A percentile compares a stretch with the other conserved stretches of the same genome.
These are phyloP conservation scores for Sporopachydermia quercuum DNA, from an alignment of 805 yeast genomes.

Conservation along the genomic window DNA sequence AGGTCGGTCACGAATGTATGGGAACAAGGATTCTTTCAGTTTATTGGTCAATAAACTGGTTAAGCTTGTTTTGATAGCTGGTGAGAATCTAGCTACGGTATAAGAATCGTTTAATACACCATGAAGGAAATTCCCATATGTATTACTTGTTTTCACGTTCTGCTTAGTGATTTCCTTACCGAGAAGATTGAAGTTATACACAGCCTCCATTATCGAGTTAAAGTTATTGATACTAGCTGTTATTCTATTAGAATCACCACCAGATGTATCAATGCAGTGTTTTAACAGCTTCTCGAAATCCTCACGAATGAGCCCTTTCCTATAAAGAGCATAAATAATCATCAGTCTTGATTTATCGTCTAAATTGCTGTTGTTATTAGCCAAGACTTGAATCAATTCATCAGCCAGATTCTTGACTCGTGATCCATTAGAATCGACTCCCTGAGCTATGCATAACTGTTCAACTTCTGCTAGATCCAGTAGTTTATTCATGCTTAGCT, in stretches of 20 bases:
- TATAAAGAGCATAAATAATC: slow-evolving; percentile 56
- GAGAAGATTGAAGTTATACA: slow-evolving; percentile 40
- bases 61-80: slow-evolving; percentile 49
- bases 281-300: slow-evolving; percentile 60
- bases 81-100: slow-evolving; percentile 58
- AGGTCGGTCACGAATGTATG: slow-evolving; percentile 66
- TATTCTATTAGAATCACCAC: too few species aligned
- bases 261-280: slow-evolving; percentile 31
- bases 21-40: slow-evolving; percentile 47
- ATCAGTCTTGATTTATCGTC: slow-evolving; percentile 66
- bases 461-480: slow-evolving; percentile 54
- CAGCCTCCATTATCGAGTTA: slow-evolving; percentile 33
- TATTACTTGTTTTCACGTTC: slow-evolving; percentile 17
- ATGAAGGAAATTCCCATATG: slow-evolving; percentile 29
- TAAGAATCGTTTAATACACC: slow-evolving; percentile 30
- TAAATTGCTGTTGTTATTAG: slow-evolving; percentile 31
- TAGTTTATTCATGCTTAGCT: background rate
- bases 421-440: slow-evolving; percentile 52
- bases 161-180: slow-evolving; percentile 42
- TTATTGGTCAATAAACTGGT: slow-evolving; percentile 31
- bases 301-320: slow-evolving; percentile 52
- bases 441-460: slow-evolving; percentile 65
- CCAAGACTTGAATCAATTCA: slow-evolving; percentile 40
- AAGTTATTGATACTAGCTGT: too few species aligned
- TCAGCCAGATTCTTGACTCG: slow-evolving; percentile 45